phyloP scores from a whole-genome alignment of 1,139 yeast species.

The Suhomyces ambrosiae region DNA sequence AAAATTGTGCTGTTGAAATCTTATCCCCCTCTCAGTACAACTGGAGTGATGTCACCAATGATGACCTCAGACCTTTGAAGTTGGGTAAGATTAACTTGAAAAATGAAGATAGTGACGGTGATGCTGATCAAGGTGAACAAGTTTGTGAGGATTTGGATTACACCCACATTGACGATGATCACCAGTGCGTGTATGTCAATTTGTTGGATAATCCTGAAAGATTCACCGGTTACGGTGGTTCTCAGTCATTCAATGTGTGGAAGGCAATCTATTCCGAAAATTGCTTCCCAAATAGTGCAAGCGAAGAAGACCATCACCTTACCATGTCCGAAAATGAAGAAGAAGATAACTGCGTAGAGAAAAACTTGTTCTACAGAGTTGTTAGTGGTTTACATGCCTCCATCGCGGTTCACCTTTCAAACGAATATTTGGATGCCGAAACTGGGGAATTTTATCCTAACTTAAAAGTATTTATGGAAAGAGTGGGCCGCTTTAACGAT shows the following conservation, averaged over 20 bases:
- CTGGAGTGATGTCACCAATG: constrained; percentile 67
- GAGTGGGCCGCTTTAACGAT: constrained; percentile 90
- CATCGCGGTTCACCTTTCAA: constrained; percentile 88
- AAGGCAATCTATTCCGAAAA: constrained; percentile 87
- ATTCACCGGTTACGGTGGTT: constrained; percentile 94
- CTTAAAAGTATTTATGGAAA: constrained; percentile 75
- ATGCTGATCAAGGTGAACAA: constrained; percentile 5
- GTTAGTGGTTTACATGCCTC: constrained; percentile 96
- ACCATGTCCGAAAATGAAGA: constrained; percentile 36
- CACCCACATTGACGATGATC: constrained; percentile 63
- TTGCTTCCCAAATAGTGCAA: constrained; percentile 63
- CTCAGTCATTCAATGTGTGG: constrained; percentile 93
- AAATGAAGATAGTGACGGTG: constrained; percentile 4
- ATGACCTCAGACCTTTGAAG: constrained; percentile 70
- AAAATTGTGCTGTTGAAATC: constrained; percentile 92
- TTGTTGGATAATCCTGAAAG: constrained; percentile 90
- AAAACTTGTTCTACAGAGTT: constrained; percentile 82
- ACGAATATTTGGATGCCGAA: constrained; percentile 74
- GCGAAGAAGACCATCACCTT: constrained; percentile 31
- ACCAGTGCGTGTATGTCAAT: constrained; percentile 76
- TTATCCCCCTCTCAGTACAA: constrained; percentile 46
- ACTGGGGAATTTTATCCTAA: constrained; percentile 86
- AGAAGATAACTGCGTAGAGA: constrained; percentile 73
- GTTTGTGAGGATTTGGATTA: constrained; percentile 48
- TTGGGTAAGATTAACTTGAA: constrained; percentile 52